These are phyloP conservation scores for Phytophthora idaei DNA, from an alignment of 352 stramenopile species.

Conservation along the genomic window DNA sequence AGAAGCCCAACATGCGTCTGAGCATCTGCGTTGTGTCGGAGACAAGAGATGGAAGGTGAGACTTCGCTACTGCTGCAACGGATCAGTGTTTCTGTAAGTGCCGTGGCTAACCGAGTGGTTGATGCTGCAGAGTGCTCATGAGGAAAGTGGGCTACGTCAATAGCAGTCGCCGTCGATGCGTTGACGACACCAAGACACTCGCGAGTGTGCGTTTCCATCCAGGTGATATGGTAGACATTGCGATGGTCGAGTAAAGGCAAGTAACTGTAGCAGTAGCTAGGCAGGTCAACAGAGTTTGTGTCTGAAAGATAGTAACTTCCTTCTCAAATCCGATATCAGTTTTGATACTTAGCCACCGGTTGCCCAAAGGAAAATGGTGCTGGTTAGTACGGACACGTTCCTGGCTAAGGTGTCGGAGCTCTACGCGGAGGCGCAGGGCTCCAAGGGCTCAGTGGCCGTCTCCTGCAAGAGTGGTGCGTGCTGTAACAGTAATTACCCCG, in stretches of 20 bases:
- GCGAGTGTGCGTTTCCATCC: constrained; percentile 64
- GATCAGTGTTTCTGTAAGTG: neutral
- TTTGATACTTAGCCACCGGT: constrained; percentile 19
- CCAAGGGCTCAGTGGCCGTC: constrained; percentile 62
- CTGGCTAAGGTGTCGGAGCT: constrained; percentile 63
- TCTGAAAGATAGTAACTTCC: constrained; percentile 23
- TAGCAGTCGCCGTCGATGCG: constrained; percentile 48
- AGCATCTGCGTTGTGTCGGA: constrained; percentile 67
- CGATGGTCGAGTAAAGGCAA: constrained; percentile 45
- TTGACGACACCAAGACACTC: constrained; percentile 73
- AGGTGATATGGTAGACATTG: constrained; percentile 71
- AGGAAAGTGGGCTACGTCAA: constrained; percentile 71
- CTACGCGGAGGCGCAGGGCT: constrained; percentile 44
- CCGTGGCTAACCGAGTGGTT: constrained; percentile 5
- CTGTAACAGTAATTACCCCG: neutral
- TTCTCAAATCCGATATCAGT: constrained; percentile 20
- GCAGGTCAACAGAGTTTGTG: constrained; percentile 11
- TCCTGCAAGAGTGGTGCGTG: constrained; percentile 73
- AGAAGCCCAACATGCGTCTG: constrained; percentile 58
- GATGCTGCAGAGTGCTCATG: constrained; percentile 46
- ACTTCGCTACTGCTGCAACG: neutral
- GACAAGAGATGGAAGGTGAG: constrained; percentile 55
- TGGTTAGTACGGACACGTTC: constrained; percentile 69
- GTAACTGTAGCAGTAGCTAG: neutral
- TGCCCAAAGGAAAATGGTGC: constrained; percentile 43